A percentile compares a stretch with the other conserved stretches of the same genome.
phyloP scores from a whole-genome alignment of 805 yeast genomes.

The Candida gorgasii region DNA sequence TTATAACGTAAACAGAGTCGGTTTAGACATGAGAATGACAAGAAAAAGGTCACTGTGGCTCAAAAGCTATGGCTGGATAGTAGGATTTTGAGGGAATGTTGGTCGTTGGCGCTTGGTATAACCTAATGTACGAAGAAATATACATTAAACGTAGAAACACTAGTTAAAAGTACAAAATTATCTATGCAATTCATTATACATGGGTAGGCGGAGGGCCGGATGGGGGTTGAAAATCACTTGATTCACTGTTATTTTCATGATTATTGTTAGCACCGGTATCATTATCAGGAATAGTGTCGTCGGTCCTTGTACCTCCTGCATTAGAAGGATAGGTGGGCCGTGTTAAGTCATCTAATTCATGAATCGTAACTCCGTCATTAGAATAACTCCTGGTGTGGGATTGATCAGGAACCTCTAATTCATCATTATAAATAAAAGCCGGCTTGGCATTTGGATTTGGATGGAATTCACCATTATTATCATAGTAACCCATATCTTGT shows the following conservation, averaged over 20 bases:
- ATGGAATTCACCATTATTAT: constrained; percentile 52
- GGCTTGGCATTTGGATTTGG: constrained; percentile 29
- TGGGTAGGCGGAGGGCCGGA: constrained; percentile 2
- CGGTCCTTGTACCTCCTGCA: not conserved
- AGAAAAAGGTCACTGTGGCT: too few species aligned
- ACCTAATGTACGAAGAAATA: not conserved
- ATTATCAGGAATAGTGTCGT: not conserved
- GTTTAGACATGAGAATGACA: too few species aligned
- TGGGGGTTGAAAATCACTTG: constrained; percentile 1
- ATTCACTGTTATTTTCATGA: not conserved
- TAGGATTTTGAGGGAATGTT: too few species aligned
- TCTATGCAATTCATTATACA: constrained; percentile 5
- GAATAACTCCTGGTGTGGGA: constrained; percentile 13
- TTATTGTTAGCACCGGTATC: not conserved
- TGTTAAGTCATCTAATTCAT: constrained; percentile 8
- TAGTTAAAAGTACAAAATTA: not conserved
- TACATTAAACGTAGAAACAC: not conserved
- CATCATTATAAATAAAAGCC: constrained; percentile 6
- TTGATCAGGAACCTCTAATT: constrained; percentile 9
- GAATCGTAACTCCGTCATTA: constrained; percentile 12
- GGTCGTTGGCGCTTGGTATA: too few species aligned
- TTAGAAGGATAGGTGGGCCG: constrained; percentile 5
- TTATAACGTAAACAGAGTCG: too few species aligned
- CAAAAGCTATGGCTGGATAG: too few species aligned
- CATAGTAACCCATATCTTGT: constrained; percentile 78